Base-by-base conservation (phyloP, 768 basidiomycete species). In the Pisolithus microcarpus region DNA sequence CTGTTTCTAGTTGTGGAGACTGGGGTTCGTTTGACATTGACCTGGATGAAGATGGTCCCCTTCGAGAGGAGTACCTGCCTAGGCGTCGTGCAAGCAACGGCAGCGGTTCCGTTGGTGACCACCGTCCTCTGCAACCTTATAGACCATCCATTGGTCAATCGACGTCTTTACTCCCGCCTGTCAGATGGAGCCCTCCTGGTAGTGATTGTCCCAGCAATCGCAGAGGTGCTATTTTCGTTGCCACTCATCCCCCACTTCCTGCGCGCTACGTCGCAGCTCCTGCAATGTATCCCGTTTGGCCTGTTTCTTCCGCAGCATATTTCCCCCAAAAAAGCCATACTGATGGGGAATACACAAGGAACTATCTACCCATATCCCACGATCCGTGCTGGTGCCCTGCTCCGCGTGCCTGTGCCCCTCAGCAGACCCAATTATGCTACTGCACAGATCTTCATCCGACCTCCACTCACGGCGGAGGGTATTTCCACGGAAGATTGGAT, bases 141-240 rank as follows among this genome's bases (percentile, higher is more conserved):
- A 55, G 56, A n/a, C 47, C 54, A 0, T 38, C 50, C 43, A 28
- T 36, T n/a, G 16, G 43, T 9, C 59, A 52, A 34, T 40, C 45
- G 39, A 74, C 73, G 38, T 36, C 59, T 11, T 63, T 88, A 16
- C 86, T 86, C 42, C 84, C 87, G 21, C 87, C 87, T 21, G 81
- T 87, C 2, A 82, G 82, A 64, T 90, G 87, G 87, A 87, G 85
- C 60, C 87, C 87, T 44, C 76, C 81, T 11, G 84, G 76, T n/a
- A 86, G 87, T 58, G 87, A 88, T 28, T 76, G 81, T 31, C 74
- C 78, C 48, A 68, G 71, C 48, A 76, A 73, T 57, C 72, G 81
- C 48, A 63, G 64, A 38, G 77, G 69, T 50, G 79, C 77, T 2
- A 76, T 81, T 39, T 88, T 88, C 52, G 70, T 84, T 39, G 85